Evolutionary conservation across 805 yeast genomes (phyloP).

Genomic region (Debaryomyces hansenii): DNA sequence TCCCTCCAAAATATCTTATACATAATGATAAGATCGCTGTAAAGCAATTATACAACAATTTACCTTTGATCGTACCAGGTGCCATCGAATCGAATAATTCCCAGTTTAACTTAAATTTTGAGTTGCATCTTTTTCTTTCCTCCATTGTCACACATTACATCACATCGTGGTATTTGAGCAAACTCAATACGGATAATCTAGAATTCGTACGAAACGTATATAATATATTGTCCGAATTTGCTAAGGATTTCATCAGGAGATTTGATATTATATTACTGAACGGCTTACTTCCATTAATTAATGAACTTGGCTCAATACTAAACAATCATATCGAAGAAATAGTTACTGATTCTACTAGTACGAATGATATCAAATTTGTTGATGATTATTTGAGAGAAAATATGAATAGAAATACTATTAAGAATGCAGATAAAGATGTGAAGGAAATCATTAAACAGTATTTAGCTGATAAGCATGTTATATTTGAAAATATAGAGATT

Average conservation of each 20-base stretch:
- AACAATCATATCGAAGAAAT: slow-evolving; percentile 21
- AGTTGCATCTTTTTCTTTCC: slow-evolving; percentile 38
- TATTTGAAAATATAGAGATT: slow-evolving; percentile 13
- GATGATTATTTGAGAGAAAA: slow-evolving; percentile 9
- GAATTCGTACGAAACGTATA: slow-evolving; percentile 29
- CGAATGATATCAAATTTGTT: slow-evolving; percentile 12
- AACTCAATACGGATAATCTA: slow-evolving; percentile 31
- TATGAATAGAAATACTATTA: background rate
- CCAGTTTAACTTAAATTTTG: slow-evolving; percentile 25
- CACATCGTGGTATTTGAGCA: slow-evolving; percentile 24
- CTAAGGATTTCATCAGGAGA: slow-evolving; percentile 23
- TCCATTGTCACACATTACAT: slow-evolving; percentile 24
- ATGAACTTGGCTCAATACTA: slow-evolving; percentile 22
- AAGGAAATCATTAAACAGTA: slow-evolving; percentile 12
- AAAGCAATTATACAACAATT: slow-evolving; percentile 23
- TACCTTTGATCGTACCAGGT: slow-evolving; percentile 28
- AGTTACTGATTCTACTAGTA: slow-evolving; percentile 9
- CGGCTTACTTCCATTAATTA: slow-evolving; percentile 17
- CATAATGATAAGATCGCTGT: slow-evolving; percentile 26
- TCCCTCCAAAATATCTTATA: slow-evolving; percentile 33
- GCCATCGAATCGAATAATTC: slow-evolving; percentile 10
- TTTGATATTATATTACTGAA: slow-evolving; percentile 9
- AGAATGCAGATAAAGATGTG: slow-evolving; percentile 1
- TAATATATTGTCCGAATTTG: slow-evolving; percentile 21
- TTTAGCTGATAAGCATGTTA: slow-evolving; percentile 16